These are phyloP conservation scores for Globisporangium spinosum DNA, from an alignment of 352 stramenopile genomes.

Conservation along the genomic window DNA sequence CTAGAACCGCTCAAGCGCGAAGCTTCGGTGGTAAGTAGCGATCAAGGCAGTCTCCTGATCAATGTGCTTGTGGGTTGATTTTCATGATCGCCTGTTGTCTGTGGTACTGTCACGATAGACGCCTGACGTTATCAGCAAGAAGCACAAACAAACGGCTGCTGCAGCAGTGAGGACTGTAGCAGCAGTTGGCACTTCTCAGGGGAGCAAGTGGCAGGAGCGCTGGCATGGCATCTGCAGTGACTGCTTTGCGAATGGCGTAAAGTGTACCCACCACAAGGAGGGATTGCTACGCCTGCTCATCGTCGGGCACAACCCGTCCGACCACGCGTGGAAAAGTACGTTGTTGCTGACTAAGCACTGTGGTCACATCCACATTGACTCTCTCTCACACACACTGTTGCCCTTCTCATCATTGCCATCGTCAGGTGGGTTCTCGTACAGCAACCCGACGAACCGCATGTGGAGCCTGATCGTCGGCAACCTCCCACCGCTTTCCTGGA, in stretches of 20 bases:
- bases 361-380: not conserved
- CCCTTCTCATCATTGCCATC: not conserved
- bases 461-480: slow-evolving; percentile 81
- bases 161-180: not conserved
- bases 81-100: not conserved
- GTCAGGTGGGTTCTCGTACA: slow-evolving; percentile 24
- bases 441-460: slow-evolving; percentile 88
- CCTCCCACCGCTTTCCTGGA: slow-evolving; percentile 48
- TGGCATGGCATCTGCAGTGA: slow-evolving; percentile 73
- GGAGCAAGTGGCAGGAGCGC: slow-evolving; percentile 75
- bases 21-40: not conserved
- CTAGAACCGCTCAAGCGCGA: not conserved
- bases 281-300: slow-evolving; percentile 73
- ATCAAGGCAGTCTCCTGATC: not conserved
- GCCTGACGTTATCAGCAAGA: slow-evolving; percentile 1
- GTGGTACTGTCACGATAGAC: not conserved
- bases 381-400: not conserved
- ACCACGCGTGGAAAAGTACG: slow-evolving; percentile 84
- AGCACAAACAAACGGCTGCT: slow-evolving; percentile 7
- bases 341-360: slow-evolving; percentile 2
- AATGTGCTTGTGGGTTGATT: not conserved
- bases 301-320: slow-evolving; percentile 87
- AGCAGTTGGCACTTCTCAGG: not conserved
- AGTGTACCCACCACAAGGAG: slow-evolving; percentile 67
- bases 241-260: slow-evolving; percentile 48